Evolutionary conservation across 2,329 filamentous ascomycete genomes (phyloP).

Genomic region (Stemphylium lycopersici): DNA sequence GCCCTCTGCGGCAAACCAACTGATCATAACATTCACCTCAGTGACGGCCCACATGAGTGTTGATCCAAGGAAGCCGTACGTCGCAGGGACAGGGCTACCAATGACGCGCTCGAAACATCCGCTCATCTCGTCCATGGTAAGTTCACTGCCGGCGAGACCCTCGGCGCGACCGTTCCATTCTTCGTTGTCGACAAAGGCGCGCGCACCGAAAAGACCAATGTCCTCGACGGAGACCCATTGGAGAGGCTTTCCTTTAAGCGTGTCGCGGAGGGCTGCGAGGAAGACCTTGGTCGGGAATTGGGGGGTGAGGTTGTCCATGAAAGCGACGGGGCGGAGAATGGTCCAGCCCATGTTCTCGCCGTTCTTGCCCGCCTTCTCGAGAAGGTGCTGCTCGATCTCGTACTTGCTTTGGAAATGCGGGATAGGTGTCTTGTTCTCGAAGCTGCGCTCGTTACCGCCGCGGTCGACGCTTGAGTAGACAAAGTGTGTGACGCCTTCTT

Average conservation of each 20-base stretch:
- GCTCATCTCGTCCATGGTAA: conserved; percentile 55
- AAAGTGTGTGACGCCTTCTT: conserved; percentile 63
- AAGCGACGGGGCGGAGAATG: conserved; percentile 66
- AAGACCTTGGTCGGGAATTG: conserved; percentile 58
- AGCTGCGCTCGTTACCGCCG: conserved; percentile 60
- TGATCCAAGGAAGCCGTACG: conserved; percentile 51
- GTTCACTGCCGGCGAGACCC: conserved; percentile 60
- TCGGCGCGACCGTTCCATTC: conserved; percentile 54
- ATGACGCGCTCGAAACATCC: conserved; percentile 55
- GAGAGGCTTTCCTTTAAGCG: conserved; percentile 51
- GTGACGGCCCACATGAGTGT: conserved; percentile 51
- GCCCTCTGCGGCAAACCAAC: conserved; percentile 59
- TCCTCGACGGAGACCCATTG: conserved; percentile 53
- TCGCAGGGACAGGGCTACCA: conserved; percentile 52
- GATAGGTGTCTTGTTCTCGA: conserved; percentile 55
- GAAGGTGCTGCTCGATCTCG: conserved; percentile 67
- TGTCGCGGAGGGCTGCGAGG: conserved; percentile 52
- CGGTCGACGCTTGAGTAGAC: conserved; percentile 70
- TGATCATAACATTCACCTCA: conserved; percentile 56
- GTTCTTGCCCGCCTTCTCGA: conserved; percentile 51
- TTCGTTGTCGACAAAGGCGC: conserved; percentile 55
- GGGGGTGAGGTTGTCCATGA: conserved; percentile 65
- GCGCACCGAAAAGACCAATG: conserved; percentile 59
- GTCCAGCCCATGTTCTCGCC: conserved; percentile 63
- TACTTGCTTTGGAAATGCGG: conserved; percentile 69